phyloP scores from a whole-genome alignment of 78 protist genomes.

The Abeoforma whisleri region DNA sequence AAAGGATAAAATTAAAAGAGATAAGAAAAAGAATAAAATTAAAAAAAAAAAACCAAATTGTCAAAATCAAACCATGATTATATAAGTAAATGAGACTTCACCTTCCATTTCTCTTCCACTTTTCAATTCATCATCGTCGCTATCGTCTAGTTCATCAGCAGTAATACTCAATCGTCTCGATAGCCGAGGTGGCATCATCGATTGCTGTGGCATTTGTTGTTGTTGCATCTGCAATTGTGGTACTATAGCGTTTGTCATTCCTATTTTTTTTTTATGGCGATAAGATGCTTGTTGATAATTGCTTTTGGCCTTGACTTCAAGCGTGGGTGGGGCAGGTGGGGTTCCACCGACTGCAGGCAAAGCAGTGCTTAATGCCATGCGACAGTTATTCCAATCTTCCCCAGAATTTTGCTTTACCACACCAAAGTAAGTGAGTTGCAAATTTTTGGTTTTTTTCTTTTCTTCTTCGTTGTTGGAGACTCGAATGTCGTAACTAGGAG shows the following conservation, averaged over 20 bases:
- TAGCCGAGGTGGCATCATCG: neutral
- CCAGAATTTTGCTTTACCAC: slow-evolving; percentile 8
- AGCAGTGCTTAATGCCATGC: neutral
- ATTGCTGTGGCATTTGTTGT: neutral
- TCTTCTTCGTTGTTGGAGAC: neutral
- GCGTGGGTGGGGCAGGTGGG: neutral
- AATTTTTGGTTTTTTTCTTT: neutral
- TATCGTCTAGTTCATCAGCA: neutral
- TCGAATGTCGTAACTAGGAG: slow-evolving; percentile 7
- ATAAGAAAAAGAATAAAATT: too few relatives aligned
- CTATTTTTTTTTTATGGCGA: neutral
- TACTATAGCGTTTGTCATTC: neutral
- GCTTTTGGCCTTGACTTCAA: neutral
- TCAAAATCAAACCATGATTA: too few relatives aligned
- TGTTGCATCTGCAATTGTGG: neutral
- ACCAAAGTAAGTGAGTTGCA: neutral
- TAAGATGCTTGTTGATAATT: neutral
- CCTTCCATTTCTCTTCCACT: neutral
- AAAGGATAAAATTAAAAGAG: too few relatives aligned
- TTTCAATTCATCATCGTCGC: neutral
- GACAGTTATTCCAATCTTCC: slow-evolving; percentile 9
- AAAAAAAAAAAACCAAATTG: too few relatives aligned
- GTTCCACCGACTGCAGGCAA: neutral
- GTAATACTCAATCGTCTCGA: neutral
- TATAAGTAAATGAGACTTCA: too few relatives aligned